Evolutionary conservation across 257 asterid species (phyloP), one percentile per base, ranked within the genome.

Genomic region (Rubia yunnanensis): DNA sequence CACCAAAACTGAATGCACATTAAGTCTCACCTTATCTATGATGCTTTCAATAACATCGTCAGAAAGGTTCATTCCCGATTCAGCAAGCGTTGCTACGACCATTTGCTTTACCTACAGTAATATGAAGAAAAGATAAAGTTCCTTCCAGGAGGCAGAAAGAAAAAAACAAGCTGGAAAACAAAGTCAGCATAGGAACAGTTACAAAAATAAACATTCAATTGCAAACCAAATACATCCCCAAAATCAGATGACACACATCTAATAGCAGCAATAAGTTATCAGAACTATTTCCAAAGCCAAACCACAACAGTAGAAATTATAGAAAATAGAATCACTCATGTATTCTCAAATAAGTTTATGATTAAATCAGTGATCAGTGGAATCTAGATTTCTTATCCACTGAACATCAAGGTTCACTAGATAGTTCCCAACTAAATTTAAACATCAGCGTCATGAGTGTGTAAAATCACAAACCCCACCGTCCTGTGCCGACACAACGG

Each of bases 71-170:
- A 91, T 88, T 72, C 98, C 98, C 54, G 98, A 86, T 78, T 91
- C 98, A 54, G 96, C 98, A 70, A 88, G 91, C 11, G 98, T 91
- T 65, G 98, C 98, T 62, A 88, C 98, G 57, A 88, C 96, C 98
- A 91, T 91, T 83, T 91, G 96, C 81, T 91, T 91, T 66, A 91
- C 94, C 98, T 91, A 65, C 70, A 76, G 53, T 22, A 39, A 63
- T 10, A 68, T 17, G 24, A 67, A 26, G 50, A 78, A n/a, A 62
- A 38, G 11, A 26, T 53, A 52, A 62, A 28, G 61, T 53, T 58
- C 63, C 55, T 35, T 62, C 57, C n/a, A 57, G 60, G 30, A 72
- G 49, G 57, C 17, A 24, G 22, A 17, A 50, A 70, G 36, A 73
- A 55, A 18, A 6, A 18, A 32, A 4, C 28, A 10, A 34, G 14